These are phyloP conservation scores for Chaetomium cochliodes DNA, from an alignment of 495 filamentous ascomycete genomes.

Conservation along the genomic window DNA sequence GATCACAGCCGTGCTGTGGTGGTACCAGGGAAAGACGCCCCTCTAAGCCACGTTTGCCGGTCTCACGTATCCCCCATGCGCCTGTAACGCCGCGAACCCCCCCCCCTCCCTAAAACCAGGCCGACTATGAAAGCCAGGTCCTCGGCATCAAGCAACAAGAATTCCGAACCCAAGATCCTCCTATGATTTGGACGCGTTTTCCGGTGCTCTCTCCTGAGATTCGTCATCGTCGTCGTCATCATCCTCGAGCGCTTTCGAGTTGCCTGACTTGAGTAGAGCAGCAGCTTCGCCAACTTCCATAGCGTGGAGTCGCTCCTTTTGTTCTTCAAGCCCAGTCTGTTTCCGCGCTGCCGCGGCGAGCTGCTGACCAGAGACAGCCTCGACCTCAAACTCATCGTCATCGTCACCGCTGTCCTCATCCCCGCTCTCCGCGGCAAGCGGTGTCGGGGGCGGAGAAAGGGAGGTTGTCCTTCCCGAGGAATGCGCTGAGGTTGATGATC, in stretches of 20 bases:
- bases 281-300: conserved; percentile 57
- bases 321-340: conserved; percentile 34
- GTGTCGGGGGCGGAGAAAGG: conserved; percentile 24
- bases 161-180: not conserved
- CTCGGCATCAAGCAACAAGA: not conserved
- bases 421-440: conserved; percentile 39
- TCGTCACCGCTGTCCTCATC: conserved; percentile 49
- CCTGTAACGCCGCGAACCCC: not conserved
- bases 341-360: conserved; percentile 26
- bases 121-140: not conserved
- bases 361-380: conserved; percentile 42
- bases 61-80: not conserved
- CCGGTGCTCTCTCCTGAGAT: conserved; percentile 19
- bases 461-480: conserved; percentile 29
- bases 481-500: conserved; percentile 31
- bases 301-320: conserved; percentile 53
- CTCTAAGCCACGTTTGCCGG: not conserved
- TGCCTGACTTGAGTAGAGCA: conserved; percentile 40
- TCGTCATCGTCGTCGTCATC: conserved; percentile 42
- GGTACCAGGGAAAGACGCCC: not conserved
- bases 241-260: conserved; percentile 19
- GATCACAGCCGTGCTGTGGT: not conserved
- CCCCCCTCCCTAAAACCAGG: not conserved
- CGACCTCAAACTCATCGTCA: conserved; percentile 53
- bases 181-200: conserved; percentile 10